phyloP scores from a whole-genome alignment of 768 basidiomycete genomes.

The Kwoniella bestiolae region DNA sequence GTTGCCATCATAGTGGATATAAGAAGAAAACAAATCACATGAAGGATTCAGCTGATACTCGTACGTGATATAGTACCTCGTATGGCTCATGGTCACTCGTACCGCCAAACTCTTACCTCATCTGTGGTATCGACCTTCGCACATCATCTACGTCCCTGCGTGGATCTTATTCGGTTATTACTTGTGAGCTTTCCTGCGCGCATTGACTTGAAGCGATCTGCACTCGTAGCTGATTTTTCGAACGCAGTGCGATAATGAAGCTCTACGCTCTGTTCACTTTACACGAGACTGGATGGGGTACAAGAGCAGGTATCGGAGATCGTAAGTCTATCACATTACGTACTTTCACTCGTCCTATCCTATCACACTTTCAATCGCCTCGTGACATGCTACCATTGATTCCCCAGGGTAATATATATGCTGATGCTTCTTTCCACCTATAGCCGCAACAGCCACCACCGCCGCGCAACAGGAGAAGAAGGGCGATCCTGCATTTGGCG shows the following conservation, averaged over 20 bases:
- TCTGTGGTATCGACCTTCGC: slow-evolving; percentile 74
- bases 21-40: too few species aligned
- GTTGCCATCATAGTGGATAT: too few species aligned
- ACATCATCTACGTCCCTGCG: slow-evolving; percentile 80
- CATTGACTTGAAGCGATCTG: too few species aligned
- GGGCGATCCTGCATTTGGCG: slow-evolving; percentile 16
- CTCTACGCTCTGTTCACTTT: slow-evolving; percentile 85
- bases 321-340: too few species aligned
- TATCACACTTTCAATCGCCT: too few species aligned
- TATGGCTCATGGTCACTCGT: slow-evolving; percentile 60
- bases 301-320: slow-evolving; percentile 90
- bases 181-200: too few species aligned
- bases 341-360: too few species aligned
- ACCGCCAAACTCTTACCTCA: slow-evolving; percentile 74
- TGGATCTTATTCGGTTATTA: slow-evolving; percentile 91
- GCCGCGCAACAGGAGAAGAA: slow-evolving; percentile 49
- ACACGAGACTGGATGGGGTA: slow-evolving; percentile 96
- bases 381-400: too few species aligned
- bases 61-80: slow-evolving; percentile 50
- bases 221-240: slow-evolving; percentile 25
- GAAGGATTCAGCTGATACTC: background rate
- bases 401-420: too few species aligned
- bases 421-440: background rate
- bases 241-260: slow-evolving; percentile 76
- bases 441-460: slow-evolving; percentile 40